Conservation (phyloP, 2,329 filamentous ascomycete genomes). For the Calonectria fujianensis region DNA sequence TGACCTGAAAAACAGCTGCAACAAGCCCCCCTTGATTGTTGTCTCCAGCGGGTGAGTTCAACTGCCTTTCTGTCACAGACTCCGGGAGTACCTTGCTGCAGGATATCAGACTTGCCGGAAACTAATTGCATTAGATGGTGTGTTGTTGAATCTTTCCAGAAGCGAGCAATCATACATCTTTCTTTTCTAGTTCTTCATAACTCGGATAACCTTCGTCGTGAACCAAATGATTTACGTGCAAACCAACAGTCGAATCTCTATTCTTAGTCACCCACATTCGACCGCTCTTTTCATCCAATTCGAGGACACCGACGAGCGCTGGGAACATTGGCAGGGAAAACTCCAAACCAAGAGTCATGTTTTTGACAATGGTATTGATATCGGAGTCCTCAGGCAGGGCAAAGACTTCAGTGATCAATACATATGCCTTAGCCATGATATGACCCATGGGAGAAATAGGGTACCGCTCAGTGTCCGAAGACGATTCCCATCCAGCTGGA, state of each 20-base stretch:
- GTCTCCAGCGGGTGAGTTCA: conserved; percentile 28
- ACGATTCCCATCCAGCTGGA: conserved; percentile 10
- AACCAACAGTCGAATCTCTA: conserved; percentile 26
- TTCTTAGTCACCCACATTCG: conserved; percentile 17
- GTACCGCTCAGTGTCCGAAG: conserved; percentile 1
- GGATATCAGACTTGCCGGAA: conserved; percentile 17
- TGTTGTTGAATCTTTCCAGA: neutral
- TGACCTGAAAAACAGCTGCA: conserved; percentile 40
- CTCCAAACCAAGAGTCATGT: conserved; percentile 35
- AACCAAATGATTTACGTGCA: conserved; percentile 32
- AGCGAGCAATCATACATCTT: conserved; percentile 3
- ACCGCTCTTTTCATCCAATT: conserved; percentile 23
- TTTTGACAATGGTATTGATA: conserved; percentile 18
- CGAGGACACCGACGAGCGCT: conserved; percentile 30
- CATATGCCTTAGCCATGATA: conserved; percentile 46
- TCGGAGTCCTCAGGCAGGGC: neutral
- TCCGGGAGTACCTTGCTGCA: conserved; percentile 8
- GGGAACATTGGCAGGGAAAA: conserved; percentile 35
- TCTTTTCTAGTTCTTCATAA: conserved; percentile 6
- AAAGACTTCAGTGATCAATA: conserved; percentile 43
- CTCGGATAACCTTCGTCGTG: conserved; percentile 12
- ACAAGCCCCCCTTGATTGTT: conserved; percentile 23
- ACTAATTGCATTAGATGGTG: conserved; percentile 19
- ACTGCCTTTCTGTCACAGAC: conserved; percentile 27
- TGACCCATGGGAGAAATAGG: conserved; percentile 37